Percentiles rank a stretch among this genome's conserved stretches.
These are phyloP conservation scores for Xerocomellus amylosporus DNA, from an alignment of 768 basidiomycete genomes.

Conservation along the genomic window DNA sequence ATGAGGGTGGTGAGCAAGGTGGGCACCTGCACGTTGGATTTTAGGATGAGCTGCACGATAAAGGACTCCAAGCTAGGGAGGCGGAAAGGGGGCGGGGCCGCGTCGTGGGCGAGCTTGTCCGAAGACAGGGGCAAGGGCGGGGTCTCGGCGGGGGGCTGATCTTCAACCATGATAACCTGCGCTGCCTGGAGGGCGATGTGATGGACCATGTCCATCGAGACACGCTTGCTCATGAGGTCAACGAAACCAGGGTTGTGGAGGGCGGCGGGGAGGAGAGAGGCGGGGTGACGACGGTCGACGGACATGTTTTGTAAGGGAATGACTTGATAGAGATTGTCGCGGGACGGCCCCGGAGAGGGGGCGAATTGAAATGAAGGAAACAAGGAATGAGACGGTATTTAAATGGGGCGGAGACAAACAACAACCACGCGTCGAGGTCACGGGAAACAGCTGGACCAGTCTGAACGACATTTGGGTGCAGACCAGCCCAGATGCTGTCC, in stretches of 20 bases:
- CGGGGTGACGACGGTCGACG: slow-evolving; percentile 55
- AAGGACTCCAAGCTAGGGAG: slow-evolving; percentile 78
- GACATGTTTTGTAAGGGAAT: slow-evolving; percentile 38
- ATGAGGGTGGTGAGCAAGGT: slow-evolving; percentile 89
- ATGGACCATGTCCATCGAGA: slow-evolving; percentile 81
- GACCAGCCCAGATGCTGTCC: slow-evolving; percentile 14
- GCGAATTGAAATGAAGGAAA: slow-evolving; percentile 19
- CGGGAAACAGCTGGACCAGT: slow-evolving; percentile 19
- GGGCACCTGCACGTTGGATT: slow-evolving; percentile 85
- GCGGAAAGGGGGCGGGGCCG: slow-evolving; percentile 22
- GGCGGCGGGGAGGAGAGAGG: slow-evolving; percentile 75
- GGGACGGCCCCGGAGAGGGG: slow-evolving; percentile 1
- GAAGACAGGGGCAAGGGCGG: slow-evolving; percentile 37
- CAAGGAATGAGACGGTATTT: slow-evolving; percentile 2
- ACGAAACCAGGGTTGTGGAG: slow-evolving; percentile 80
- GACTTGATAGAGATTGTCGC: slow-evolving; percentile 33
- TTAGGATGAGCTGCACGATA: slow-evolving; percentile 74
- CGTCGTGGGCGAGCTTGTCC: slow-evolving; percentile 31
- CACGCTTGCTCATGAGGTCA: slow-evolving; percentile 70
- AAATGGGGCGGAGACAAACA: slow-evolving; percentile 8
- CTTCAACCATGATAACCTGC: slow-evolving; percentile 70
- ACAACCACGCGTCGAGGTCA: slow-evolving; percentile 29
- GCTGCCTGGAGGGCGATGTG: slow-evolving; percentile 79
- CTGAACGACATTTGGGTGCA: neutral
- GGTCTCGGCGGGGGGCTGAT: slow-evolving; percentile 36